Evolutionary conservation across 1,139 yeast species (phyloP), one percentile per base, ranked within the genome.

Genomic region (Taphrina flavorubra): DNA sequence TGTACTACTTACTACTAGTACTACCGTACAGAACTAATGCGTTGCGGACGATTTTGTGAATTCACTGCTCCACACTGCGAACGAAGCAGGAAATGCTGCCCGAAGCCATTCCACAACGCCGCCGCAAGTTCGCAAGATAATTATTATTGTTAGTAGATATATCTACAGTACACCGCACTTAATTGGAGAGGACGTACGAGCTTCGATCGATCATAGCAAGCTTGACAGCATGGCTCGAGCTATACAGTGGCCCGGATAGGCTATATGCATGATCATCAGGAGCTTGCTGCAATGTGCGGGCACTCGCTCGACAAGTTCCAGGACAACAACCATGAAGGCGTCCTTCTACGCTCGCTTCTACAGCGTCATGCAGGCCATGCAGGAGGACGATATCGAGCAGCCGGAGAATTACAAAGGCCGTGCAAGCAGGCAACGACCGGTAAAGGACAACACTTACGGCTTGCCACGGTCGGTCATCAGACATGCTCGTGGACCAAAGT

Each of bases 281-380:
- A 20, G 47, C 31, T 14, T 58, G 16, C 42, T 31, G 51, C 51
- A 39, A 20, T 44, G 62, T 39, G 39, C 62, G 53, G 60, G 47
- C 47, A 44, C 1, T 44, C n/a, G 18, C 47, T 37, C 47, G 47
- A 39, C 60, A 16, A 10, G n/a, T 6, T 11, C 11, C n/a, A 40
- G 16, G 18, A 36, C 60, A 11, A 56, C 14, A n/a, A 6, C 36
- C 39, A 34, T n/a, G 7, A 56, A 31, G 25, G 11, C 51, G 13
- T 10, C 62, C 8, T 63, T 63, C 20, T 63, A 53, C 37, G n/a
- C 53, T 14, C 60, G 67, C 8, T 63, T 63, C 56, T 63, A 63
- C 61, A 55, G 67, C 34, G 67, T 63, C 55, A 53, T 63, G 67
- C 56, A 39, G 14, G 61, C 67, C 37, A 53, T 63, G 67, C 55